phyloP scores from a whole-genome alignment of 106 monocot species.

The Amphibolis antarctica region DNA sequence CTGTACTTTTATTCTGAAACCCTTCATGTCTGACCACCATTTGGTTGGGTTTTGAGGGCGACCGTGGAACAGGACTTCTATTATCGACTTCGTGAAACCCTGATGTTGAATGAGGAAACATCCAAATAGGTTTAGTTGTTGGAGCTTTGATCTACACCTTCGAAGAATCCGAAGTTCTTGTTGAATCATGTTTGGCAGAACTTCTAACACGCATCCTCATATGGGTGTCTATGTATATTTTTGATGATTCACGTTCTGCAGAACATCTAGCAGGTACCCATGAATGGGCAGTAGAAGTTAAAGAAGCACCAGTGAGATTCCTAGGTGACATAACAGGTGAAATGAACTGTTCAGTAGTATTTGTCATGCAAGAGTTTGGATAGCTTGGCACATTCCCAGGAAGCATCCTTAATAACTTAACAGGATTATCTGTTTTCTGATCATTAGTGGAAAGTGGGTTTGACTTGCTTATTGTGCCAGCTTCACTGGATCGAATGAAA shows the following conservation, averaged over 20 bases:
- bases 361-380: neutral
- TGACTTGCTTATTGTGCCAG: conserved; percentile 6
- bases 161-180: conserved; percentile 3
- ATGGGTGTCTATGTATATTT: too few species aligned
- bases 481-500: conserved; percentile 21
- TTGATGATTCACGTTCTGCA: conserved; percentile 19
- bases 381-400: conserved; percentile 15
- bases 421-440: conserved; percentile 26
- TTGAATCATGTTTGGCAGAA: conserved; percentile 14
- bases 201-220: conserved; percentile 54
- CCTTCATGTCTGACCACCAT: conserved; percentile 11
- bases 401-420: conserved; percentile 23
- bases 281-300: conserved; percentile 31
- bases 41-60: conserved; percentile 13
- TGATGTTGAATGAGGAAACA: conserved; percentile 12
- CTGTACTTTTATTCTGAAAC: conserved; percentile 28
- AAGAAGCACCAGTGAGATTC: conserved; percentile 26
- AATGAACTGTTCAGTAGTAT: conserved; percentile 14
- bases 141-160: conserved; percentile 23
- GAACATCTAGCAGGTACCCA: conserved; percentile 51
- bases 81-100: conserved; percentile 10
- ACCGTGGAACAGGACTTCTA: conserved; percentile 6
- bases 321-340: conserved; percentile 16
- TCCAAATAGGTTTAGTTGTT: conserved; percentile 24
- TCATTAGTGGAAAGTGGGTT: conserved; percentile 9